These are phyloP conservation scores for Coemansia sp. DNA, from an alignment of 192 early-diverging fungal genomes.

Conservation along the genomic window DNA sequence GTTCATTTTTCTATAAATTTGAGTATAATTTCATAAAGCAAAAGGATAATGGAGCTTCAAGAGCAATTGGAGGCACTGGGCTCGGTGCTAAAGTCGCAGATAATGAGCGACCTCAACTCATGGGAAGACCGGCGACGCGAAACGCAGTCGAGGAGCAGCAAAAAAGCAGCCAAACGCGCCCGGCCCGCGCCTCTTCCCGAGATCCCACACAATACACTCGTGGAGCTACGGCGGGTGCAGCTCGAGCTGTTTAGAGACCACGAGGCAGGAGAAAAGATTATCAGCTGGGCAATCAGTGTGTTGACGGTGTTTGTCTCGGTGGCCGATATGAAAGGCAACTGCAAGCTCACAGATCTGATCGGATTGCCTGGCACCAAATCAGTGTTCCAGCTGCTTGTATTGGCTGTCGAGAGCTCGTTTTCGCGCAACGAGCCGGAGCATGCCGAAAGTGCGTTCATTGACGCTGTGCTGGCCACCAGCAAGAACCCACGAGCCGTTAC, in stretches of 20 bases:
- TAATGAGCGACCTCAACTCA: constrained; percentile 43
- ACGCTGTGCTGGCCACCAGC: constrained; percentile 13
- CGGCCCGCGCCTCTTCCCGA: constrained; percentile 33
- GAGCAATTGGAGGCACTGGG: constrained; percentile 30
- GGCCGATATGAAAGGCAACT: constrained; percentile 46
- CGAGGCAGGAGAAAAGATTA: constrained; percentile 7
- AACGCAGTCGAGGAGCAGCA: constrained; percentile 16
- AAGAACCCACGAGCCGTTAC: constrained; percentile 34
- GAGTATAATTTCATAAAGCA: neutral
- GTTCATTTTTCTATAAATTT: too few species aligned
- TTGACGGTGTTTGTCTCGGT: constrained; percentile 42
- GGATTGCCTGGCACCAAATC: constrained; percentile 26
- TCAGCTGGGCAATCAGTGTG: constrained; percentile 34
- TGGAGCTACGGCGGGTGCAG: constrained; percentile 26
- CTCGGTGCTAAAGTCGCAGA: constrained; percentile 45
- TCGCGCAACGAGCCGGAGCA: constrained; percentile 6
- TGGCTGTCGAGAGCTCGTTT: constrained; percentile 29
- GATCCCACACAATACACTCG: constrained; percentile 19
- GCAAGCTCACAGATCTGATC: constrained; percentile 28
- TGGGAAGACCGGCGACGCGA: constrained; percentile 49
- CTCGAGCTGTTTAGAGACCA: constrained; percentile 10
- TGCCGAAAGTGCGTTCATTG: constrained; percentile 27
- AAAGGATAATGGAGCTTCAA: constrained; percentile 4
- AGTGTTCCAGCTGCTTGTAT: constrained; percentile 36
- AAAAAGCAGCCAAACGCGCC: constrained; percentile 17